These are phyloP conservation scores for Monosporascus sp. DNA, from an alignment of 2,329 filamentous ascomycete genomes.

Conservation along the genomic window DNA sequence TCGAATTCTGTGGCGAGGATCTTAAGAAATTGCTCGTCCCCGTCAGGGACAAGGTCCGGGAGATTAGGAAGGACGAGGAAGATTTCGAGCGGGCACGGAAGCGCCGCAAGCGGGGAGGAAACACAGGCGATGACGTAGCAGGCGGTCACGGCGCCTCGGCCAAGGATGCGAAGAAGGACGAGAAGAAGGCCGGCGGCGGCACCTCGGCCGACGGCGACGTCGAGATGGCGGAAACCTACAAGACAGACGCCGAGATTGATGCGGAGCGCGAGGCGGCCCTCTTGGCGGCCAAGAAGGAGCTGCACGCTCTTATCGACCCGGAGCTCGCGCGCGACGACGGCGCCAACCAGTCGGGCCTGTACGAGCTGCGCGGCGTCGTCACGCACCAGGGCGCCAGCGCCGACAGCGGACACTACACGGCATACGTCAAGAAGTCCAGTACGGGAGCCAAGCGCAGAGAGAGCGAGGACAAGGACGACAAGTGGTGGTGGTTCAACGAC, in stretches of 20 bases:
- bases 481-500: constrained; percentile 99
- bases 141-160: constrained; percentile 46
- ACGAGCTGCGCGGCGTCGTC: constrained; percentile 89
- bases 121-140: constrained; percentile 40
- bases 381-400: constrained; percentile 96
- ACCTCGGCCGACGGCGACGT: constrained; percentile 54
- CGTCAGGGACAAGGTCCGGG: constrained; percentile 92
- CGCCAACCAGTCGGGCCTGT: constrained; percentile 89
- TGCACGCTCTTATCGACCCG: constrained; percentile 70
- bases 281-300: constrained; percentile 78
- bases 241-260: constrained; percentile 91
- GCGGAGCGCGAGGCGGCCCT: constrained; percentile 74
- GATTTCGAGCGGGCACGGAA: constrained; percentile 90
- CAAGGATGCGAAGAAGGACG: constrained; percentile 42
- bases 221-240: constrained; percentile 71
- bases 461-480: constrained; percentile 64
- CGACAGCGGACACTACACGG: constrained; percentile 96
- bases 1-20: constrained; percentile 93
- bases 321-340: constrained; percentile 71
- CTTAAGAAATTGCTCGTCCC: constrained; percentile 78
- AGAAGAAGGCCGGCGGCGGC: constrained; percentile 34
- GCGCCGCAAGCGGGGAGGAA: constrained; percentile 68
- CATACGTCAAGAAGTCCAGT: constrained; percentile 91
- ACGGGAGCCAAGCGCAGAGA: constrained; percentile 71
- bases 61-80: constrained; percentile 90